Evolutionary conservation across 2,329 filamentous ascomycete genomes (phyloP).

Genomic region (Bisporella sp.): DNA sequence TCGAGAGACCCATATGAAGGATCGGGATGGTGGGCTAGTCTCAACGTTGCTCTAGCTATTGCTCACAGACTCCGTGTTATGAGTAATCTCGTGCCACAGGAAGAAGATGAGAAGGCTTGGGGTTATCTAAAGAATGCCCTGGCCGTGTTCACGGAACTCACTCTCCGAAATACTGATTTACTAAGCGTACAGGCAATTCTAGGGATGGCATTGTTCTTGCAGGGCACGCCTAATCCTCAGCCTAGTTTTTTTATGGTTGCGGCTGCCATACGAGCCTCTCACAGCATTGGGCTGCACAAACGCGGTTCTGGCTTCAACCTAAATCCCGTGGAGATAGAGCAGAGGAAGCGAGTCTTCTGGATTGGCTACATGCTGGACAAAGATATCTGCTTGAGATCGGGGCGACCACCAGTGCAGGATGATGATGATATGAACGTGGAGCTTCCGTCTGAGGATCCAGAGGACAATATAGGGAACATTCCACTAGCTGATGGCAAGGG

Average conservation of each 20-base stretch:
- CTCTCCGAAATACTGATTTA: conserved; percentile 92
- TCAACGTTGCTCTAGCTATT: conserved; percentile 92
- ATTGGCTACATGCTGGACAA: conserved; percentile 70
- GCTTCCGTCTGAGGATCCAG: conserved; percentile 81
- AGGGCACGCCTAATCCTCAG: conserved; percentile 94
- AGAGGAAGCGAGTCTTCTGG: conserved; percentile 74
- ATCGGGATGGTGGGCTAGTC: conserved; percentile 96
- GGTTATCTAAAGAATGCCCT: conserved; percentile 94
- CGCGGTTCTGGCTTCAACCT: conserved; percentile 87
- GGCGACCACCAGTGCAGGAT: conserved; percentile 64
- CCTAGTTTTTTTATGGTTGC: conserved; percentile 88
- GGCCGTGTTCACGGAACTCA: conserved; percentile 85
- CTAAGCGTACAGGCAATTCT: conserved; percentile 90
- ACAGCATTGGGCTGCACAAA: conserved; percentile 94
- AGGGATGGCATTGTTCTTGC: conserved; percentile 90
- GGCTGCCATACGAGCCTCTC: conserved; percentile 81
- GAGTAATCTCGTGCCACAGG: conserved; percentile 84
- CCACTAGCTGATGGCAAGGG: conserved; percentile 80
- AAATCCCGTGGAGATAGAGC: conserved; percentile 89
- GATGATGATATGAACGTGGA: conserved; percentile 93
- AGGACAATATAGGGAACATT: conserved; percentile 91
- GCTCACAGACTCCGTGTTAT: conserved; percentile 88
- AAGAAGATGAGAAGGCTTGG: conserved; percentile 94
- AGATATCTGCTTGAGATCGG: conserved; percentile 67
- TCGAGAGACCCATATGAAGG: conserved; percentile 88